Base-by-base conservation (phyloP, 306 rosid genomes). In the Begonia fuchsioides region DNA sequence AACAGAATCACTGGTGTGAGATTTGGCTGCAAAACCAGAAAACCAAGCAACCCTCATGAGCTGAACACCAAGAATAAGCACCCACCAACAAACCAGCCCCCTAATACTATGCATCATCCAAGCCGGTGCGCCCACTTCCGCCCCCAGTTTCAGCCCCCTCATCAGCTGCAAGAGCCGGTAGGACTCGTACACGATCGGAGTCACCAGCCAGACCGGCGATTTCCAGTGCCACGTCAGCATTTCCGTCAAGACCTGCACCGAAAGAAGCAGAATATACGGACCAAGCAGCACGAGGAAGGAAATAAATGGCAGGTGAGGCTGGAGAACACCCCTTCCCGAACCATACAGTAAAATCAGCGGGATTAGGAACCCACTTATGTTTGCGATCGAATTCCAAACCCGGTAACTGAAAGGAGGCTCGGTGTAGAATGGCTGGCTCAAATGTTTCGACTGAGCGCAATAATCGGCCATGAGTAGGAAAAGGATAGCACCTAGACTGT, bases 41-140 rank as follows among this genome's bases (percentile, higher is more conserved):
- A 76, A 87, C 96, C 96, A 87, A 71, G 81, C 93, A 18, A 83
- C 96, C 73, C 96, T 80, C 96, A 87, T 87, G 52, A 87, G 72
- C 72, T 87, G 96, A 71, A 87, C 54, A 51, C 96, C 83, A 4
- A 87, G 81, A 57, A 83, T 72, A 15, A 87, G 77, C 62, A 87
- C 93, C 96, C 93, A 83, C 96, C 93, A 87, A 55, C 81, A 83
- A 53, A 83, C 96, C 68, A 87, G 55, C 18, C 81, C 96, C 49
- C 78, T 76, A 17, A 78, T 74, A 19, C 85, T 60, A 63, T 87
- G 83, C 83, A 80, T 52, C 67, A 63, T 54, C 96, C 96, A 87
- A 51, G 74, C 76, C 0, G 94, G 96, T 26, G 94, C 78, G 43
- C 53, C 66, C 44, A 87, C 73, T 64, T 87, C 96, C 26, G 65